Base-by-base conservation (phyloP, 345 rosid species). In the Brassica rapa region DNA sequence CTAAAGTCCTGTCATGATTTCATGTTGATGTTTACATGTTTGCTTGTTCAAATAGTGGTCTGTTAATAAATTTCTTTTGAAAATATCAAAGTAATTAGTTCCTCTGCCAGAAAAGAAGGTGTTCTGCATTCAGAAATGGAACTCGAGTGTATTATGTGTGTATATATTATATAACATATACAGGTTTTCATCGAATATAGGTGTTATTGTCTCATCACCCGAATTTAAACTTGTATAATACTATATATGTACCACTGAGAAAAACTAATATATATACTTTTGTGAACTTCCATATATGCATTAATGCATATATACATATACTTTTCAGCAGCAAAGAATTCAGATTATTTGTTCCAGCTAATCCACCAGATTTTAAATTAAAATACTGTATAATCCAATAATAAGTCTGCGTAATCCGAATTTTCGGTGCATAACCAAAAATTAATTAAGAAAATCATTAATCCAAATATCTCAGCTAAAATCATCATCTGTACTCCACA, bases 401-500 rank as follows among this genome's bases (percentile, higher is more conserved):
- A 66, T 15, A 79, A 67, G 73, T 79, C 64, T 67, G 77, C 46
- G 62, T 74, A 68, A 62, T 68, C 82, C 74, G 74, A 79, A 79
- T 35, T 37, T 51, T 62, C 66, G 75, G 70, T 51, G 62, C 68
- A 66, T 65, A 72, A 66, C 65, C 25, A 62, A 73, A 73, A 73
- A 60, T 21, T 46, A 73, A 79, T 68, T 27, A 74, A 79, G 66
- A 59, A 29, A 74, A 68, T 62, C 49, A 67, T 32, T 61, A 19
- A 51, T 16, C 55, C 66, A 68, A 68, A 66, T 65, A 57, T 41
- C 53, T 23, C 55, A 72, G 21, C 70, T 57, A 72, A 37, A 72
- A 66, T 12, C 15, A 23, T 53, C 78, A 79, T 30, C 93, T 86
- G 16, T 92, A 91, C 88, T 90, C 96, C 65, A 92, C 92, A 35